Base-by-base conservation (phyloP, 2,329 filamentous ascomycete species). In the Neophaeococcomyces mojaviensis region DNA sequence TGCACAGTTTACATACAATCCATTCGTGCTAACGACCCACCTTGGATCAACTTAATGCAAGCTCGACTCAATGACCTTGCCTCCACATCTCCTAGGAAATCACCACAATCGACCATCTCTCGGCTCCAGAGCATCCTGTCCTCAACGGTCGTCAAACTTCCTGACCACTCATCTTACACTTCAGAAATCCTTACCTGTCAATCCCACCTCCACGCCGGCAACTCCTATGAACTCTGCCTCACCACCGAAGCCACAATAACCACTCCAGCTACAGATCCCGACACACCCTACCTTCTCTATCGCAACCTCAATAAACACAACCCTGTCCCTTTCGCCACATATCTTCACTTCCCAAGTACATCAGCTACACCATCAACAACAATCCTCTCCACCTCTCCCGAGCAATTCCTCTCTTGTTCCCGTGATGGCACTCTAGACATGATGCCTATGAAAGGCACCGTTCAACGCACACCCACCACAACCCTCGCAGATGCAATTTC, bases 391-490 rank as follows among this genome's bases (percentile, higher is more conserved):
- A 86, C 83, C 58, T 94, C 87, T 3, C 90, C 90, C 0, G 90
- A 97, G 66, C 84, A 89, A 2, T 97, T 95, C 61, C 76, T 97
- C 13, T 79, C 78, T 46, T 85, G 79, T 78, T 71, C 74, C 33
- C 69, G 74, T 33, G 54, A 59, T 10, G 82, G 83, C 1, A 63
- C 60, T 4, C 55, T 70, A 2, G 66, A 70, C 50, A 92, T 96
- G 74, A 81, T 89, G 6, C 90, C 90, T 0, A 97, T 97, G 79
- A 97, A 97, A 69, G 90, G 90, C 39, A 97, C 90, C 0, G 88
- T 96, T n/a, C 82, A 82, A 56, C 94, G 94, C 58, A 78, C 76
- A 0, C 69, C 73, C 1, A 72, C 71, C 1, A 79, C 83, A 31
- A 92, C 84, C 0, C 71, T 84, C n/a, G 76, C 74, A 4, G 76